These are phyloP conservation scores for Ceratocystis eucalypticola DNA, from an alignment of 2,329 filamentous ascomycete genomes.

Conservation along the genomic window DNA sequence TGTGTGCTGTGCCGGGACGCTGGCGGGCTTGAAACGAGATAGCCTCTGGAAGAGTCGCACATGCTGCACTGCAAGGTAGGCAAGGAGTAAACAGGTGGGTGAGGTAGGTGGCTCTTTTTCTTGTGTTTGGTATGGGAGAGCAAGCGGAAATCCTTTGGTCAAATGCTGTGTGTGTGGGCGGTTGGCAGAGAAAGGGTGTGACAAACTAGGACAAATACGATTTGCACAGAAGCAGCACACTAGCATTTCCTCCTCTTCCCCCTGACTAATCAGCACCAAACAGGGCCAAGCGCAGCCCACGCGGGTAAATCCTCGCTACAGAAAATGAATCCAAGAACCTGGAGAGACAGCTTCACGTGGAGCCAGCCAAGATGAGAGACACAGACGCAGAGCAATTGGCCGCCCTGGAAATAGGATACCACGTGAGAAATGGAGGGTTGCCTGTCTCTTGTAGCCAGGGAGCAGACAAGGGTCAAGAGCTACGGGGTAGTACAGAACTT, in stretches of 20 bases:
- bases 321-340: conserved; percentile 19
- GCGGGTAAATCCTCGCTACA: conserved; percentile 11
- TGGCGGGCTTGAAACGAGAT: not conserved
- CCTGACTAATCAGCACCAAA: not conserved
- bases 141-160: too few species aligned
- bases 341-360: conserved; percentile 10
- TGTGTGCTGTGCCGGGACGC: not conserved
- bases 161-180: too few species aligned
- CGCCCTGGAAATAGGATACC: not conserved
- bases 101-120: not conserved
- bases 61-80: not conserved
- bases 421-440: not conserved
- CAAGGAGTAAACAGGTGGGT: not conserved
- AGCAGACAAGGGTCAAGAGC: too few species aligned
- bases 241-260: too few species aligned
- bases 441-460: not conserved
- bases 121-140: too few species aligned
- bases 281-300: not conserved
- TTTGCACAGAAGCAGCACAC: too few species aligned
- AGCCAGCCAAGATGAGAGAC: not conserved
- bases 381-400: not conserved
- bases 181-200: too few species aligned
- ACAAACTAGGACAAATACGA: too few species aligned
- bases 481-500: too few species aligned
- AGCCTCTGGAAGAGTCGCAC: not conserved